These are phyloP conservation scores for Aspergillus hortae DNA, from an alignment of 2,329 filamentous ascomycete species.

Conservation along the genomic window DNA sequence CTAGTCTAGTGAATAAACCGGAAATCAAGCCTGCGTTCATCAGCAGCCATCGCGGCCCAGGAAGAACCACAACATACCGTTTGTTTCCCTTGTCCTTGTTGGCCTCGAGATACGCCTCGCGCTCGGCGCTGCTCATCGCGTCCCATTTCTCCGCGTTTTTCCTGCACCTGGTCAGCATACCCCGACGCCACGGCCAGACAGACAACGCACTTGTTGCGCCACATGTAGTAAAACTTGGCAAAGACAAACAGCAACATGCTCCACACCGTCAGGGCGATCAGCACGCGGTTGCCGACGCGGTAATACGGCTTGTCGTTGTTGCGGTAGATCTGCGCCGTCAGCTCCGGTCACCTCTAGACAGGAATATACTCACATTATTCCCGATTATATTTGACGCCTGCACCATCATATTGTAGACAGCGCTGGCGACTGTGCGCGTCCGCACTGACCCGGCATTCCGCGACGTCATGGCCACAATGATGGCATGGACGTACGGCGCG, in stretches of 20 bases:
- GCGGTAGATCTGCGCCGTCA: slow-evolving; percentile 49
- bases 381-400: slow-evolving; percentile 41
- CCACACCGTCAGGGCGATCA: slow-evolving; percentile 52
- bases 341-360: neutral
- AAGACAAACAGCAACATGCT: slow-evolving; percentile 50
- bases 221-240: slow-evolving; percentile 38
- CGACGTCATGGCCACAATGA: slow-evolving; percentile 46
- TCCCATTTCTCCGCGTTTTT: slow-evolving; percentile 36
- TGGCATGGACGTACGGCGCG: slow-evolving; percentile 58
- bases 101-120: slow-evolving; percentile 34
- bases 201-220: slow-evolving; percentile 34
- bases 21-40: slow-evolving; percentile 32
- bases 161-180: slow-evolving; percentile 13
- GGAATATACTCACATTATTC: slow-evolving; percentile 30
- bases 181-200: neutral
- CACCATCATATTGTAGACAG: slow-evolving; percentile 47
- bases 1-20: slow-evolving; percentile 32
- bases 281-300: slow-evolving; percentile 55
- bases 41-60: neutral
- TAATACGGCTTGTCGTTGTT: slow-evolving; percentile 56
- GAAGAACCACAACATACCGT: slow-evolving; percentile 27
- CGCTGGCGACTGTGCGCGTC: slow-evolving; percentile 42
- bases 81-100: slow-evolving; percentile 42
- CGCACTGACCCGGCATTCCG: slow-evolving; percentile 42
- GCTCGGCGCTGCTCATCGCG: slow-evolving; percentile 38